Conservation (phyloP, 106 monocot species). For the Vanilla planifolia region DNA sequence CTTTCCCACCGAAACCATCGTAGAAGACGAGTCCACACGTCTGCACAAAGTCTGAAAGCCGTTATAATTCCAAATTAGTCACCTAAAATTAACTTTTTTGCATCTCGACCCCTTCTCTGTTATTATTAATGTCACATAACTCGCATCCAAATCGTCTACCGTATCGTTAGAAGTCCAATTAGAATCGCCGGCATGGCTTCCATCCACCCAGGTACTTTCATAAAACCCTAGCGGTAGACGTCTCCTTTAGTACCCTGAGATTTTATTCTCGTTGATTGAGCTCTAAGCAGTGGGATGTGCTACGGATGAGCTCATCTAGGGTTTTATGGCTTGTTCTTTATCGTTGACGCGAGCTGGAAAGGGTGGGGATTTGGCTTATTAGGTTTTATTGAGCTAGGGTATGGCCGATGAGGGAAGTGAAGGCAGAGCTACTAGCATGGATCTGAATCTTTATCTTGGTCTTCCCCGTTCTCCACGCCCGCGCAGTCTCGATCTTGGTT, state of each 20-base stretch:
- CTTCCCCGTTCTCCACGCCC: conserved; percentile 52
- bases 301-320: neutral
- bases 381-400: neutral
- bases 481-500: conserved; percentile 46
- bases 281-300: neutral
- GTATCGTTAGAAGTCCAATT: neutral
- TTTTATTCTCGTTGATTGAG: neutral
- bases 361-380: neutral
- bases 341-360: neutral
- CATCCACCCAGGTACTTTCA: conserved; percentile 4
- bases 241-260: neutral
- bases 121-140: neutral
- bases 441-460: conserved; percentile 82
- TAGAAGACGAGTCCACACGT: conserved; percentile 6
- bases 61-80: neutral
- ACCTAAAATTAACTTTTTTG: neutral
- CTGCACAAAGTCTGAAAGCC: conserved; percentile 2
- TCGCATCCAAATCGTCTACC: neutral
- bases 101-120: neutral
- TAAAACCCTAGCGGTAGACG: neutral
- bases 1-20: neutral
- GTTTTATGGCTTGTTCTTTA: neutral
- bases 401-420: conserved; percentile 35
- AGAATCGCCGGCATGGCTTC: neutral
- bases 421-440: conserved; percentile 33